A percentile compares a stretch with the other conserved stretches of the same genome.
These are phyloP conservation scores for Lanmaoa rubissima DNA, from an alignment of 768 basidiomycete genomes.

Conservation along the genomic window DNA sequence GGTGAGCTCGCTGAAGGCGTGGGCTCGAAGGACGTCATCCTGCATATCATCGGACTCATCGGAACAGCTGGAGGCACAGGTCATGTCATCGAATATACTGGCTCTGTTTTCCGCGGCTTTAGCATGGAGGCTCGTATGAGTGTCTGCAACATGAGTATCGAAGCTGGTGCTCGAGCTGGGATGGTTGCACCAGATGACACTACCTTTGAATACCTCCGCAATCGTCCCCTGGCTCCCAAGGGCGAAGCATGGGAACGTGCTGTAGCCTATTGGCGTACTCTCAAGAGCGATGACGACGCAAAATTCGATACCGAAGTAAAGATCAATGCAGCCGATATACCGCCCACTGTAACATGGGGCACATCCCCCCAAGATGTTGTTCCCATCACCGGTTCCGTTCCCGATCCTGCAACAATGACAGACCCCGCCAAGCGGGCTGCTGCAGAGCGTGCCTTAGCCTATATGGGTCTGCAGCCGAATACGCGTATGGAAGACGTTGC, in stretches of 20 bases:
- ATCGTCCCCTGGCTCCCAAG: slow-evolving; percentile 79
- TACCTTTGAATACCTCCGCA: slow-evolving; percentile 80
- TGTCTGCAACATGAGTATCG: slow-evolving; percentile 94
- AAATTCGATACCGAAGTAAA: slow-evolving; percentile 81
- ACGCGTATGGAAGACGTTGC: slow-evolving; percentile 75
- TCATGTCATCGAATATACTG: slow-evolving; percentile 86
- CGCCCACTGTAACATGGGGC: slow-evolving; percentile 94
- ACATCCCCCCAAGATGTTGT: slow-evolving; percentile 89
- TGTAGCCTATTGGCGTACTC: slow-evolving; percentile 80
- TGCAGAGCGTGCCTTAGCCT: slow-evolving; percentile 72
- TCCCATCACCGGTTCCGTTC: slow-evolving; percentile 77
- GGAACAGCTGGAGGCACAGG: slow-evolving; percentile 94
- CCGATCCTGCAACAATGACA: slow-evolving; percentile 65
- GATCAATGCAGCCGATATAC: slow-evolving; percentile 80
- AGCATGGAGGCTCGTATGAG: slow-evolving; percentile 92
- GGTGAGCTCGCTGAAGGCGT: slow-evolving; percentile 80
- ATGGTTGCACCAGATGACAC: slow-evolving; percentile 90
- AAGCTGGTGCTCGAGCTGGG: slow-evolving; percentile 88
- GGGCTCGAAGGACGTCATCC: slow-evolving; percentile 85
- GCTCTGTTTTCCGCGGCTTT: slow-evolving; percentile 80
- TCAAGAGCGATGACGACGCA: slow-evolving; percentile 78
- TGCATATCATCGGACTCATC: slow-evolving; percentile 87
- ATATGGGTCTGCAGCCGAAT: slow-evolving; percentile 84
- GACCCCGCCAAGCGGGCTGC: slow-evolving; percentile 66
- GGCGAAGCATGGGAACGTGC: slow-evolving; percentile 84